Percentiles rank a stretch among this genome's conserved stretches.
phyloP scores from a whole-genome alignment of 1,139 yeast genomes.

The Taphrina populina region DNA sequence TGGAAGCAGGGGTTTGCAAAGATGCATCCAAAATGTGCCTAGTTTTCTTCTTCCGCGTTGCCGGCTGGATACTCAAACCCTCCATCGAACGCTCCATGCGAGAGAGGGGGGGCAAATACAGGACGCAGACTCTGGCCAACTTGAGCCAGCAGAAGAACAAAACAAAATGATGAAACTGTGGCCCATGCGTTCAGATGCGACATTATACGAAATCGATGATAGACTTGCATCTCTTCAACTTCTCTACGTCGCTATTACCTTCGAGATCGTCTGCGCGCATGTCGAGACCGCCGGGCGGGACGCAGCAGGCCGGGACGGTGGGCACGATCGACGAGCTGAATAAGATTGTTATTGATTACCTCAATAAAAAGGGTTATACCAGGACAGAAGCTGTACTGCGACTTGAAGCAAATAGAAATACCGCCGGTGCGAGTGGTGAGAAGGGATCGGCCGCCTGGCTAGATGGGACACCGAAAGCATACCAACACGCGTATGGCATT shows the following conservation, averaged over 20 bases:
- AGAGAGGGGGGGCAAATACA: too few species aligned
- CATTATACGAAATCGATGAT: too few species aligned
- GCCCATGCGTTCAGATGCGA: too few species aligned
- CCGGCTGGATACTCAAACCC: not conserved
- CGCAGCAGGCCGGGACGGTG: conserved; percentile 22
- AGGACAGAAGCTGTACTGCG: conserved; percentile 92
- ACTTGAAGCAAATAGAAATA: conserved; percentile 56
- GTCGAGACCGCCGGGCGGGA: conserved; percentile 31
- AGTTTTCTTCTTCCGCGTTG: conserved; percentile 22
- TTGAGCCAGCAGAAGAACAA: too few species aligned
- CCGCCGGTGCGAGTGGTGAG: conserved; percentile 36
- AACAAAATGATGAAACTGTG: too few species aligned
- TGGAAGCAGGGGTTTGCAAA: not conserved
- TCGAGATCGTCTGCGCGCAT: too few species aligned
- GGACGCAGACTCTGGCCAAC: too few species aligned
- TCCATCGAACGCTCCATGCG: conserved; percentile 9
- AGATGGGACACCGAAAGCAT: conserved; percentile 63
- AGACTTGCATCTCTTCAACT: too few species aligned
- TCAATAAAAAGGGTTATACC: conserved; percentile 90
- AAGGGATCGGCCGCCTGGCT: conserved; percentile 42
- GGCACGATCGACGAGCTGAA: conserved; percentile 58
- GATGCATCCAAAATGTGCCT: conserved; percentile 24
- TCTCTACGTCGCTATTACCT: too few species aligned
- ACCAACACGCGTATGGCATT: conserved; percentile 72
- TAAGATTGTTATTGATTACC: conserved; percentile 83